Evolutionary conservation across 2,329 filamentous ascomycete genomes (phyloP).

Genomic region (Fusarium humuli): DNA sequence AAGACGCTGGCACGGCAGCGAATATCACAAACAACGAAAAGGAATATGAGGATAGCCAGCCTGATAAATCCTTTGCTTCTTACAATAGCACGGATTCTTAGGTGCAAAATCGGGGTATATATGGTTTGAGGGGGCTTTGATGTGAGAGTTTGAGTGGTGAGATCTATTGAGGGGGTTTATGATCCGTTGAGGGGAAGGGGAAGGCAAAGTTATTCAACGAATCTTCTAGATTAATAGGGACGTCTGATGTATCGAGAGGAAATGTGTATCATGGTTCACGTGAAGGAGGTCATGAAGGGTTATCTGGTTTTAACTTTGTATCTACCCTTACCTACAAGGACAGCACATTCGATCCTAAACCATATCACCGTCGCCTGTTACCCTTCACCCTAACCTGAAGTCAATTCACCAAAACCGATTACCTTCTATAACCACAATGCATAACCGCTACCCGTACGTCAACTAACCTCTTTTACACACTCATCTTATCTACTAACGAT

Average conservation of each 20-base stretch:
- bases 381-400: background rate
- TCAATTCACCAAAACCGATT: background rate
- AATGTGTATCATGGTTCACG: background rate
- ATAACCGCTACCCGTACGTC: background rate
- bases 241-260: background rate
- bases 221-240: background rate
- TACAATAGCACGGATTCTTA: background rate
- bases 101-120: background rate
- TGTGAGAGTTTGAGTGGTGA: background rate
- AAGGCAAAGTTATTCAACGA: background rate
- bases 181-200: background rate
- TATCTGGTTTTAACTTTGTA: background rate
- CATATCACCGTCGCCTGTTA: background rate
- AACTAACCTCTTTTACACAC: background rate
- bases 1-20: background rate
- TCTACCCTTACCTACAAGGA: background rate
- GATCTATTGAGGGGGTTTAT: background rate
- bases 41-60: background rate
- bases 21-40: background rate
- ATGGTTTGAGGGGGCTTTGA: background rate
- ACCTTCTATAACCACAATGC: background rate
- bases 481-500: background rate
- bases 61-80: background rate
- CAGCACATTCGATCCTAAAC: background rate
- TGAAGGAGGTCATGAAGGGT: background rate